A percentile compares a stretch with the other conserved stretches of the same genome.
phyloP scores from a whole-genome alignment of 2,329 filamentous ascomycete genomes.

The Clonostachys rhizophaga region DNA sequence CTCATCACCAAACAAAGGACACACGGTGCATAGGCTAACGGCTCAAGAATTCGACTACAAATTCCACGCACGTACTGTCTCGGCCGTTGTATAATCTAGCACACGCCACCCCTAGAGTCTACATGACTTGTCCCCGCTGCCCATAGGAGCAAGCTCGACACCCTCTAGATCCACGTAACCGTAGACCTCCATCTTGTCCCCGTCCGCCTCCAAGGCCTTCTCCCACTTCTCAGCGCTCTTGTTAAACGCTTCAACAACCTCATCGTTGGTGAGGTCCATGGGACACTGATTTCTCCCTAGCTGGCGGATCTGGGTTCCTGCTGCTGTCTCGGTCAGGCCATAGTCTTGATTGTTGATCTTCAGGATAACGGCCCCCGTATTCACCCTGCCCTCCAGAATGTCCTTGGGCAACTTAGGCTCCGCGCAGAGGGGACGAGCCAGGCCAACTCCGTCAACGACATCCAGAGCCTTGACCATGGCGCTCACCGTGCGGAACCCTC shows the following conservation, averaged over 20 bases:
- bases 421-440: conserved; percentile 32
- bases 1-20: too few species aligned
- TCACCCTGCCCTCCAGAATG: conserved; percentile 10
- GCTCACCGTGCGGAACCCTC: conserved; percentile 47
- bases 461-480: conserved; percentile 56
- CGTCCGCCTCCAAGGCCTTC: background rate
- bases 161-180: background rate
- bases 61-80: too few species aligned
- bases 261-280: background rate
- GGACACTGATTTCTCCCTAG: conserved; percentile 1
- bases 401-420: conserved; percentile 23
- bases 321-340: background rate
- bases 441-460: conserved; percentile 54
- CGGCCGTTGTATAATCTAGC: too few species aligned
- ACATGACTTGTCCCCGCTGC: too few species aligned
- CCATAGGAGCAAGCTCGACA: background rate
- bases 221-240: background rate
- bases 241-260: background rate
- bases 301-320: background rate
- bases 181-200: background rate
- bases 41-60: too few species aligned
- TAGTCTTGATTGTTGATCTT: background rate
- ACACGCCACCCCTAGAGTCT: too few species aligned
- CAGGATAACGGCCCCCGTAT: background rate
- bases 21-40: too few species aligned